Evolutionary conservation across 2,329 filamentous ascomycete species (phyloP), one percentile per base, ranked within the genome.

Genomic region (Penicillium sp.): DNA sequence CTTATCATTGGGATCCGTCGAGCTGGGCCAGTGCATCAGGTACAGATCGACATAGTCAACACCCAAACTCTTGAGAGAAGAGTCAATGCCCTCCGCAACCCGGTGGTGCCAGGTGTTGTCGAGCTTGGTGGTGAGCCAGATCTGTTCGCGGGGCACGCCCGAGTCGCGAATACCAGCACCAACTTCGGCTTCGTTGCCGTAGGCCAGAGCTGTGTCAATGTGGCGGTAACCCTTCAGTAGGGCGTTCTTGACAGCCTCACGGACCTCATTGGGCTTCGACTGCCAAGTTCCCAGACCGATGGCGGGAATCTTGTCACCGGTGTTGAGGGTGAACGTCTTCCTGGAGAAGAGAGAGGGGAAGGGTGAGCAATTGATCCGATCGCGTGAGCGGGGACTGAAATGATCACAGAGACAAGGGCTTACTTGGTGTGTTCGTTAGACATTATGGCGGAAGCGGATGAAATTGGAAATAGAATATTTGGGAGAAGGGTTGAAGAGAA

Each of bases 1-100:
- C 57, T 74, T 70, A 63, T 81, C 78, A 8, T 81, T 77, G 38
- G 81, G 79, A 60, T 81, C 80, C 65, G 85, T 86, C 3, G 84
- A 79, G 58, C 80, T 80, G 19, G 85, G 85, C 83, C 84, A 91
- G 78, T 90, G 88, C 72, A 92, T 86, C 58, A 91, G 82, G 77
- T 87, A 90, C n/a, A 91, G 82, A 71, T 91, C 89, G 61, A 91
- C 80, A 71, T 91, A 90, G 69, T 88, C 87, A 13, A 87, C 79
- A 35, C 83, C 85, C 67, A 90, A 83, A 71, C 85, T 83, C 76
- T 87, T 84, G 63, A 90, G 80, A 54, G 87, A 87, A 46, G 84
- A 83, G 65, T 83, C 81, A 63, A 87, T 85, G 66, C 87, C 87
- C 66, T 85, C 79, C 65, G 85, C 77, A 26, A 90, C 89, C 11